Evolutionary conservation across 2,329 filamentous ascomycete species (phyloP), one percentile per base, ranked within the genome.

Genomic region (Arthrinium phaeospermum): DNA sequence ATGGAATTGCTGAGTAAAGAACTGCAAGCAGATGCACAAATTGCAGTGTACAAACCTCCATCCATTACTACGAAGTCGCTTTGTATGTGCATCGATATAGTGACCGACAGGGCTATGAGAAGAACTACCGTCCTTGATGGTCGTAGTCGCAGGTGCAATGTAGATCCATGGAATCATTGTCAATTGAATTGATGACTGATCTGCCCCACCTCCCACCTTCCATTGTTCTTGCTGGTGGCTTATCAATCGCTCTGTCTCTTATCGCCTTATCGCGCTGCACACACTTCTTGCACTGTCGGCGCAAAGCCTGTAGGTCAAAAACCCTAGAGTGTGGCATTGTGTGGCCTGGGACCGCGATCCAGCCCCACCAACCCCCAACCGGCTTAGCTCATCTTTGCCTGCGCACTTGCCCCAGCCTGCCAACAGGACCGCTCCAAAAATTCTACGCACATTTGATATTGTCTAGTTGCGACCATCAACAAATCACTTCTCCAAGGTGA

Each of bases 361-460:
- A 64, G 34, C 57, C 57, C 57, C 57, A 64, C 57, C 57, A 41
- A 4, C 34, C 57, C 57, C 57, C 16, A 64, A 41, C 13, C 19
- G 53, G 53, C 19, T 34, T 61, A 61, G 53, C 27, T 22, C 16
- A 61, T 61, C 34, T 34, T 61, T 61, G 19, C 57, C 57, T 64
- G 57, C 57, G 57, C 57, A 64, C 57, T 64, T 64, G 57, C 57
- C 57, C 57, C 57, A 64, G 57, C 57, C 30, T 64, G 57, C 57
- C 57, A 64, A 64, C 57, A 64, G 57, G 57, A 64, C 57, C 34
- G 34, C 57, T 64, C 57, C 57, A 64, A 64, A 64, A 64, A 64
- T 64, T 64, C 57, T 64, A 64, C 57, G 57, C 57, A 64, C 57
- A 64, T 64, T 64, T 64, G 57, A 64, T 64, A 64, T 64, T 64